Conservation (phyloP, 345 rosid genomes). For the Eutrema japonicum region DNA sequence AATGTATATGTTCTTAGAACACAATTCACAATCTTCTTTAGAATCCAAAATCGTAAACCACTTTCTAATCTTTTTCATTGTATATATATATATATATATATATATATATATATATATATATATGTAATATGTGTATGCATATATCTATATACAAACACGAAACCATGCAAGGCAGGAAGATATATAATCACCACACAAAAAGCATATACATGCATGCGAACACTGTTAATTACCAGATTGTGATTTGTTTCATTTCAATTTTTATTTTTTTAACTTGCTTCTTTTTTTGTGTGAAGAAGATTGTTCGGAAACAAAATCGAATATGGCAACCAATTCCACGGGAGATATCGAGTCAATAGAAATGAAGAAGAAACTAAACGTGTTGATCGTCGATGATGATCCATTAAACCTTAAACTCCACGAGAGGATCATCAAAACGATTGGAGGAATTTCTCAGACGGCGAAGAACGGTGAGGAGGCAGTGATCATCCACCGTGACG, state of each 20-base stretch:
- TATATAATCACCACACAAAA: constrained; percentile 9
- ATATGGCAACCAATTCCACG: constrained; percentile 25
- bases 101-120: not conserved
- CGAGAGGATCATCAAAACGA: constrained; percentile 19
- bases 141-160: not conserved
- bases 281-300: constrained; percentile 1
- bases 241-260: not conserved
- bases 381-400: constrained; percentile 47
- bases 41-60: constrained; percentile 35
- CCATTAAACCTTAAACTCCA: constrained; percentile 28
- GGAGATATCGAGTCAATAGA: not conserved
- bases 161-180: constrained; percentile 27
- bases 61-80: not conserved
- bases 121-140: not conserved
- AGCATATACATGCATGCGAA: constrained; percentile 6
- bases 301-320: not conserved
- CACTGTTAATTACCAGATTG: constrained; percentile 1
- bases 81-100: not conserved
- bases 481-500: constrained; percentile 35
- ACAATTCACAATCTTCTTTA: constrained; percentile 29
- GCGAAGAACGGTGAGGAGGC: constrained; percentile 43
- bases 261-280: not conserved
- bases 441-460: constrained; percentile 32
- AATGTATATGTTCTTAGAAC: constrained; percentile 26
- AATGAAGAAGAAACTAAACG: constrained; percentile 28